These are phyloP conservation scores for Scedosporium aurantiacum DNA, from an alignment of 2,329 filamentous ascomycete genomes.

Conservation along the genomic window DNA sequence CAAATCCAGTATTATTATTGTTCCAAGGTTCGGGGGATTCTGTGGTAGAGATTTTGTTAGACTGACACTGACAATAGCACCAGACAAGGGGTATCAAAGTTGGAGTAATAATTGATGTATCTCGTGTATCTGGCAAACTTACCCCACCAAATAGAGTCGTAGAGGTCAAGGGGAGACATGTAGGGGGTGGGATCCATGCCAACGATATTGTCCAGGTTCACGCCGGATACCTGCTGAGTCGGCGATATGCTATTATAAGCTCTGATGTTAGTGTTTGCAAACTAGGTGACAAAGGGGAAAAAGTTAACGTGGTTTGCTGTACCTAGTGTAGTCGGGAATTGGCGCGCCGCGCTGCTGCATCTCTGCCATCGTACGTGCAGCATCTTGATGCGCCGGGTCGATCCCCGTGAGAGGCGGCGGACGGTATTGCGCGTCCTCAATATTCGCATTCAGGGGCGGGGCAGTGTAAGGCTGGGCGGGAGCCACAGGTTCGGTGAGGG, in stretches of 20 bases:
- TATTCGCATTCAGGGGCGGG: not conserved
- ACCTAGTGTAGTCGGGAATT: conserved; percentile 34
- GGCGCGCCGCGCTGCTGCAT: conserved; percentile 45
- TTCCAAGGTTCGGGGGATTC: conserved; percentile 52
- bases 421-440: conserved; percentile 1
- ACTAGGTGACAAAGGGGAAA: not conserved
- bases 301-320: conserved; percentile 10
- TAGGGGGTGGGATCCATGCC: conserved; percentile 44
- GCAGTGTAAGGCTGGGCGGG: not conserved
- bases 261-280: not conserved
- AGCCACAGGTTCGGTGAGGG: conserved; percentile 19
- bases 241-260: not conserved
- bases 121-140: conserved; percentile 18
- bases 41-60: conserved; percentile 14
- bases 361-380: conserved; percentile 53
- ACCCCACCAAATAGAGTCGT: conserved; percentile 60
- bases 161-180: conserved; percentile 57
- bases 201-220: conserved; percentile 32
- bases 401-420: conserved; percentile 15
- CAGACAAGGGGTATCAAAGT: not conserved
- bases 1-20: conserved; percentile 27
- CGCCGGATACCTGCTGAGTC: conserved; percentile 7
- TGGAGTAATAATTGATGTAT: not conserved
- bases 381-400: conserved; percentile 45
- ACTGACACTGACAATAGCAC: not conserved